Conservation (phyloP, 2,329 filamentous ascomycete species). For the Sarocladiaceae sp. region DNA sequence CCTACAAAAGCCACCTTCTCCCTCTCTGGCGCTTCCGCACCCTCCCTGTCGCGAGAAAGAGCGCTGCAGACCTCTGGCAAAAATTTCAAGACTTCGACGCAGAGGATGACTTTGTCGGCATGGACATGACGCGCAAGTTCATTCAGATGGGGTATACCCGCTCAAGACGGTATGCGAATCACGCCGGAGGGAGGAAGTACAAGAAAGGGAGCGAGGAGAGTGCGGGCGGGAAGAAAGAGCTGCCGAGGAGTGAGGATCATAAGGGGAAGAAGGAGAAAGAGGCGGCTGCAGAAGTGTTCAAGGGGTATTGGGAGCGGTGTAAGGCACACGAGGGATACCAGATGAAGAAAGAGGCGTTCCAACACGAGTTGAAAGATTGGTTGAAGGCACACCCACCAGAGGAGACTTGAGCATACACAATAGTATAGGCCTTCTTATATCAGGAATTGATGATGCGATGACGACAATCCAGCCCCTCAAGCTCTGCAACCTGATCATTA, state of each 20-base stretch:
- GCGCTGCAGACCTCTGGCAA: conserved; percentile 39
- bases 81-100: conserved; percentile 47
- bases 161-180: conserved; percentile 52
- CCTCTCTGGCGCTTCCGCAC: conserved; percentile 51
- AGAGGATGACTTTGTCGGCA: conserved; percentile 52
- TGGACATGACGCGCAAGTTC: conserved; percentile 59
- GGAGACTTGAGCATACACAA: neutral
- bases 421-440: no score
- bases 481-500: no score
- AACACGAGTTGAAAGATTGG: conserved; percentile 13
- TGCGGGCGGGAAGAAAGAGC: conserved; percentile 6
- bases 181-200: conserved; percentile 50
- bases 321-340: conserved; percentile 17
- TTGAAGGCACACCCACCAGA: neutral
- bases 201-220: conserved; percentile 11
- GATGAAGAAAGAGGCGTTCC: conserved; percentile 14
- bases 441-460: no score
- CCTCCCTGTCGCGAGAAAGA: conserved; percentile 24
- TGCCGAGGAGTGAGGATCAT: conserved; percentile 14
- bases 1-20: conserved; percentile 54
- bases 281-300: conserved; percentile 16
- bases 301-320: conserved; percentile 16
- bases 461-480: no score
- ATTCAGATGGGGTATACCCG: conserved; percentile 62
- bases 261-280: conserved; percentile 16